Base-by-base conservation (phyloP, 1,139 yeast genomes). In the Sugiyamaella xylanicola region DNA sequence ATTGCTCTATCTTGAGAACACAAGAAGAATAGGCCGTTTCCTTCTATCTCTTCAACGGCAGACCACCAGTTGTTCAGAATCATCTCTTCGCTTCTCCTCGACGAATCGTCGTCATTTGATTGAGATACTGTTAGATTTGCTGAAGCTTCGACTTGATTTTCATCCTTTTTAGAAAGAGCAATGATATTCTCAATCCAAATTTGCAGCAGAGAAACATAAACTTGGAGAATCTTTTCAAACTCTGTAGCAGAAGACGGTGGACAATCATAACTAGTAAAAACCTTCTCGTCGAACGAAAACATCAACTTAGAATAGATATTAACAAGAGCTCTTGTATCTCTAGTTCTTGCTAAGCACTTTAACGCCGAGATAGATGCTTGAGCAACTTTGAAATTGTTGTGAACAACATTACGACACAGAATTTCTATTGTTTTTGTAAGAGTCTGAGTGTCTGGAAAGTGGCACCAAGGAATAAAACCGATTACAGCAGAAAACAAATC, bases 31-130 rank as follows among this genome's bases (percentile, higher is more conserved):
- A 95, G 73, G 0, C 97, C 99, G 67, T 92, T 90, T 0, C 99
- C 98, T 72, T 95, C 99, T 7, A 92, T 87, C 62, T 92, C 97
- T 69, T 93, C 98, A 51, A 92, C 85, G 0, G 87, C 85, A 0
- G 96, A 86, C 63, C 89, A 84, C 42, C 89, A 83, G 39, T 83
- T 84, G 63, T 87, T 87, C 80, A 92, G 78, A 65, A 87, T 95
- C 47, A 89, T 72, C 56, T 86, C 91, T 57, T 88, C 93, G 17
- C 80, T 74, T 4, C 81, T 77, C 51, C 74, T 78, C 27, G 60
- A 65, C 17, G 68, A 70, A 5, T 70, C 72, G 9, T 63, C 59
- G 2, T 66, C 73, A 1, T 70, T 59, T 32, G 48, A 32, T 17
- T 45, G 50, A 7, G 36, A n/a, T 9, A 8, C 40, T 32, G 15